Base-by-base conservation (phyloP, 2,329 filamentous ascomycete species). In the Colletotrichum australisinense region DNA sequence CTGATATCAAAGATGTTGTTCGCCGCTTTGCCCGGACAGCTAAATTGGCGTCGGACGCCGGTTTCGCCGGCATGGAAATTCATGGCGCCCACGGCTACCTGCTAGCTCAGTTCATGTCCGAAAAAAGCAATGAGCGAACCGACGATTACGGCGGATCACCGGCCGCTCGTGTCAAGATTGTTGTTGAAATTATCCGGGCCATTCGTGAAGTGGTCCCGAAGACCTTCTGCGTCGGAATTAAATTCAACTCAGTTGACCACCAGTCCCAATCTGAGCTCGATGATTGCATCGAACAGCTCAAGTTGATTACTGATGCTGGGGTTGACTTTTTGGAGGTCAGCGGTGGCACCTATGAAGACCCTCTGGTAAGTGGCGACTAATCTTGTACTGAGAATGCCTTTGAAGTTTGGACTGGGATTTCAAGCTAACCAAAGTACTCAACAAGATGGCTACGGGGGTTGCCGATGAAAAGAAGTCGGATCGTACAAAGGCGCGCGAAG, bases 291-390 rank as follows among this genome's bases (percentile, higher is more conserved):
- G 86, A 89, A 69, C 91, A 93, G 77, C 83, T 92, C 11, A 80
- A 83, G n/a, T 78, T 84, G 22, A 85, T 92, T 5, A 80, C 80
- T 0, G 82, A 81, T 5, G 85, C 84, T 52, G 88, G 83, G 5
- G 81, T 94, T 1, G 92, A 94, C 80, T 93, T 93, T 75, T 81
- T 94, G 2, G 92, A 94, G 80, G 86, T 94, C 30, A 90, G 88
- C 22, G 93, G 92, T 0, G 92, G 93, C 0, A 88, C 80, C 0
- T 91, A 88, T 75, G 88, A 91, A 76, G 80, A 90, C 68, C 85
- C 89, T 0, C 77, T 75, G 63, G 87, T 89, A 77, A 64, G 78
- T 72, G 28, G 7, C 66, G 6, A 74, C 65, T 22, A 12, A 5
- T n/a, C 6, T 8, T 4, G 12, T 58, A 42, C 3, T n/a, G 30